Evolutionary conservation across 345 rosid species (phyloP).

Genomic region (Corchorus capsularis): DNA sequence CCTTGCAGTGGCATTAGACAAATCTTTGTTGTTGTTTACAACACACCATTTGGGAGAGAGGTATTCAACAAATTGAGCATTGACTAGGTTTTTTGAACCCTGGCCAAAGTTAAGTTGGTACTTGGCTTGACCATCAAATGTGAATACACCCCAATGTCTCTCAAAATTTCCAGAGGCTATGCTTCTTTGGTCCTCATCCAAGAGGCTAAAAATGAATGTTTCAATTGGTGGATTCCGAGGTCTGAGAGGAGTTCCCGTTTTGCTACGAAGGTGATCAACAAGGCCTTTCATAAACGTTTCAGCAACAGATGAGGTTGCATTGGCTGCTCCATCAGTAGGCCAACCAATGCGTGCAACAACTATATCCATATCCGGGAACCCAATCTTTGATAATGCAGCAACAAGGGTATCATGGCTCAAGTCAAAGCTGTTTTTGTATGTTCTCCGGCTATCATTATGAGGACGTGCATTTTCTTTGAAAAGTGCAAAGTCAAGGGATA

Average conservation of each 20-base stretch:
- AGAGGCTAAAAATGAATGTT: constrained; percentile 65
- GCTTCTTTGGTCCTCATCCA: constrained; percentile 77
- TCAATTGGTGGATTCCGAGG: constrained; percentile 60
- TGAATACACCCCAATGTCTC: constrained; percentile 91
- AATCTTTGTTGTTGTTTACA: constrained; percentile 63
- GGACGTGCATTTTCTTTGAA: constrained; percentile 59
- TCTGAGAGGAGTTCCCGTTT: constrained; percentile 57
- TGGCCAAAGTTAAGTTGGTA: constrained; percentile 60
- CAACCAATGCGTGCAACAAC: constrained; percentile 80
- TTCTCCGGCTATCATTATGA: constrained; percentile 53
- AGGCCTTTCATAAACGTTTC: constrained; percentile 65
- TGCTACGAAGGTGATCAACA: constrained; percentile 61
- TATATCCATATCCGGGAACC: constrained; percentile 64
- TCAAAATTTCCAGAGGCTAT: constrained; percentile 65
- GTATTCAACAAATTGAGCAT: constrained; percentile 74
- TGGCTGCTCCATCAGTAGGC: constrained; percentile 90
- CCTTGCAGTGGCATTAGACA: constrained; percentile 67
- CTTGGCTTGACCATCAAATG: constrained; percentile 95
- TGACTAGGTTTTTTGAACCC: constrained; percentile 50
- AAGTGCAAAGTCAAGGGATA: constrained; percentile 68
- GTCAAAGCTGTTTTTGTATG: constrained; percentile 84
- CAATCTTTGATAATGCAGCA: constrained; percentile 58
- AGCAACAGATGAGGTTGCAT: constrained; percentile 63
- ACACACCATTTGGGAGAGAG: constrained; percentile 89
- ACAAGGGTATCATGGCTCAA: constrained; percentile 64